phyloP scores from a whole-genome alignment of 2,329 filamentous ascomycete genomes.

The Beauveria varroae region DNA sequence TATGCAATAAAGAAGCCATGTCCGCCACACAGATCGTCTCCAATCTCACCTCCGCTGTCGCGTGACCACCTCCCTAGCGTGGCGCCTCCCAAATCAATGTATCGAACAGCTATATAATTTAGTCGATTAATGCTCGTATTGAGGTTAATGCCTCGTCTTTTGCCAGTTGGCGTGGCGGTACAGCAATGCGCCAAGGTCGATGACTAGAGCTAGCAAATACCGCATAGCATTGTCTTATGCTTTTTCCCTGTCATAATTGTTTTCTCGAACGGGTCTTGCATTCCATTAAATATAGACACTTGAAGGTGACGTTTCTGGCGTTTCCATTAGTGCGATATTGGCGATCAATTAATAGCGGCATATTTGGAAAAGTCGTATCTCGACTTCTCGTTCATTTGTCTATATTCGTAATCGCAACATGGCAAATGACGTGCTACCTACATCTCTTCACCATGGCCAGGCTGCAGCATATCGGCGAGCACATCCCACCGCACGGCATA shows the following conservation, averaged over 20 bases:
- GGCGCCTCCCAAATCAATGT: not conserved
- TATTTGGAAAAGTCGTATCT: not conserved
- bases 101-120: not conserved
- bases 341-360: no score
- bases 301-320: no score
- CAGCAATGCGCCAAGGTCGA: no score
- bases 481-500: constrained; percentile 58
- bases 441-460: constrained; percentile 3
- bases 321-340: no score
- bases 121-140: not conserved
- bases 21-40: not conserved
- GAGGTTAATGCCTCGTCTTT: no score
- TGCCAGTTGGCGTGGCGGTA: no score
- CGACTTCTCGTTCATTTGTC: not conserved
- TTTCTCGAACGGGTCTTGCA: not conserved
- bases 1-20: not conserved
- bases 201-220: no score
- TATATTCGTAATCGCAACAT: not conserved
- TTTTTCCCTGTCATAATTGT: not conserved
- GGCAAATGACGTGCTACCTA: not conserved
- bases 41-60: not conserved
- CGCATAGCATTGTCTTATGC: no score
- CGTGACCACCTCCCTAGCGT: not conserved
- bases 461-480: constrained; percentile 64
- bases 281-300: not conserved